Percentiles rank a stretch among this genome's conserved stretches.
phyloP scores from a whole-genome alignment of 352 stramenopile species.

The Pythium monospermum region DNA sequence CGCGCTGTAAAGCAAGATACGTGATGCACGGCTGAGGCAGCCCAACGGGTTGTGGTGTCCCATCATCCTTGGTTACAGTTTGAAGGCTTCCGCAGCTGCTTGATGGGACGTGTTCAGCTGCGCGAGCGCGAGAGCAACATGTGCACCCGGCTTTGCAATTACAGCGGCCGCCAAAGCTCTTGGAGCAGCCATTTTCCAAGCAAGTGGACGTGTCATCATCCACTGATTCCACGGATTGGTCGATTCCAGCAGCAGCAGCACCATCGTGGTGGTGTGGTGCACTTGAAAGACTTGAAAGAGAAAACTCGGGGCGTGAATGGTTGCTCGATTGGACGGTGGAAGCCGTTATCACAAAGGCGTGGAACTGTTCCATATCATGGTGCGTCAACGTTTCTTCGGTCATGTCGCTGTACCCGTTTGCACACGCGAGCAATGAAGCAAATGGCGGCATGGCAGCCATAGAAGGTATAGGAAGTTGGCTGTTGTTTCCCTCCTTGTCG shows the following conservation, averaged over 20 bases:
- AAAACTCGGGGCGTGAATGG: no score
- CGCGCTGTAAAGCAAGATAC: neutral
- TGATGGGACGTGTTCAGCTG: conserved; percentile 4
- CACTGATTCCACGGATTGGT: neutral
- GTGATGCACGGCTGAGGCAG: no score
- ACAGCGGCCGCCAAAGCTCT: conserved; percentile 57
- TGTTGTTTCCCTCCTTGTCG: neutral
- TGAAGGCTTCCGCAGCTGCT: no score
- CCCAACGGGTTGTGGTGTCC: no score
- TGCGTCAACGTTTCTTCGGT: no score
- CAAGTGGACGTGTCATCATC: conserved; percentile 29
- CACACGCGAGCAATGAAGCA: conserved; percentile 3
- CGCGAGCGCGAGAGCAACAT: conserved; percentile 23
- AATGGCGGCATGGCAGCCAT: conserved; percentile 5
- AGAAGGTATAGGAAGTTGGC: no score
- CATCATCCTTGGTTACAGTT: no score
- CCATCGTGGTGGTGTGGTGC: no score
- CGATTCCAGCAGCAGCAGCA: neutral
- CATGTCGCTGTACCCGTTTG: no score
- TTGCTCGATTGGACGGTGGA: no score
- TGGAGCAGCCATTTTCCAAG: conserved; percentile 59
- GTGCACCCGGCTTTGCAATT: conserved; percentile 52
- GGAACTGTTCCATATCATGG: neutral
- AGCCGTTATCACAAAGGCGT: no score
- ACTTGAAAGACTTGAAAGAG: no score